Evolutionary conservation across 495 filamentous ascomycete species (phyloP).

Genomic region (Talaromyces ruber): DNA sequence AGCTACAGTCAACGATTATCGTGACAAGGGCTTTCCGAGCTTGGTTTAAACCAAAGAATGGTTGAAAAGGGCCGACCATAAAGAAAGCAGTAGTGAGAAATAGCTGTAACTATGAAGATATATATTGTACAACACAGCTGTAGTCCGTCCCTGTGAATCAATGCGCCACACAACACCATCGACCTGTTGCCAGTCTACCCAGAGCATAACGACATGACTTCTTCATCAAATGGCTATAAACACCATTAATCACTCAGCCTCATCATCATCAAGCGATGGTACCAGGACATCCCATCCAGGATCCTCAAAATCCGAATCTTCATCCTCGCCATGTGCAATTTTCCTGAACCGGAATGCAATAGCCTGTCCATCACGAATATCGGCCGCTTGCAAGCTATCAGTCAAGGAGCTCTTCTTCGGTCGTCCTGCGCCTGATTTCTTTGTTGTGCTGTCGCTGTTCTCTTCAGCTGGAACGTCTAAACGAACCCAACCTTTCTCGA

Average conservation of each 20-base stretch:
- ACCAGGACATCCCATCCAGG: constrained; percentile 57
- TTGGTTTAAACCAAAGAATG: neutral
- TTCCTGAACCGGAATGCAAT: constrained; percentile 61
- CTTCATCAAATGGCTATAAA: neutral
- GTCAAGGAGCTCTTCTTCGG: constrained; percentile 26
- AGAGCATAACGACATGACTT: neutral
- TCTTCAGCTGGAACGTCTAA: constrained; percentile 31
- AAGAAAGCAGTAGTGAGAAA: neutral
- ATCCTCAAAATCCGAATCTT: constrained; percentile 32
- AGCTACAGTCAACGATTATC: neutral
- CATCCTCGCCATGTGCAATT: constrained; percentile 8
- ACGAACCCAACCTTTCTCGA: constrained; percentile 47
- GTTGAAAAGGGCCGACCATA: neutral
- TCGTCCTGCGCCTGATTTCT: constrained; percentile 28
- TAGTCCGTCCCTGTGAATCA: neutral
- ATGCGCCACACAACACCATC: neutral
- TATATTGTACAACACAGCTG: neutral
- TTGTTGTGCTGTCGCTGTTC: constrained; percentile 26
- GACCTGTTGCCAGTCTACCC: neutral
- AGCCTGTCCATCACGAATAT: constrained; percentile 47
- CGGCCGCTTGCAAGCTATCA: constrained; percentile 37
- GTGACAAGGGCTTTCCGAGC: neutral
- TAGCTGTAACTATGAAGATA: neutral
- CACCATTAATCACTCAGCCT: constrained; percentile 11
- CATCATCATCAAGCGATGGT: constrained; percentile 51